Percentiles rank a stretch among this genome's conserved stretches.
phyloP scores from a whole-genome alignment of 2,329 filamentous ascomycete genomes.

The Scolecobasidium constrictum region DNA sequence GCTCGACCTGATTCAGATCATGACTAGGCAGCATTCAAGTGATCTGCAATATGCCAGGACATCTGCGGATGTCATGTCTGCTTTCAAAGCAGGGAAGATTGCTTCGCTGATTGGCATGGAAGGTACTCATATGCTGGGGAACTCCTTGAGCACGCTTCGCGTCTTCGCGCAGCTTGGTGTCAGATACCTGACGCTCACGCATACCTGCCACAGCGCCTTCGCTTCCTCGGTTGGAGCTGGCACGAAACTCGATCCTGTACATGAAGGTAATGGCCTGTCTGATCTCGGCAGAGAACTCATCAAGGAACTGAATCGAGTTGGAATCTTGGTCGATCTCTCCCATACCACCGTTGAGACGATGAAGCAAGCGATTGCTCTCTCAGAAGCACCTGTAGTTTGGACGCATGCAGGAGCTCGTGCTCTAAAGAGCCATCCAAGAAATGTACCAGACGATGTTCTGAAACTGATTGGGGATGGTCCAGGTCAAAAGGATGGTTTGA shows the following conservation, averaged over 20 bases:
- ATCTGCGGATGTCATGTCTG: slow-evolving; percentile 7
- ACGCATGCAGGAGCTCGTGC: slow-evolving; percentile 4
- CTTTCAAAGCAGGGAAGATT: slow-evolving; percentile 9
- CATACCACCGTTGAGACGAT: slow-evolving; percentile 7
- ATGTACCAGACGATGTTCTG: slow-evolving; percentile 17
- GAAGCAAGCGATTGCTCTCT: slow-evolving; percentile 3
- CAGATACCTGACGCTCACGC: slow-evolving; percentile 11
- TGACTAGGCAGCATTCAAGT: slow-evolving; percentile 8
- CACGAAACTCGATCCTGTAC: not conserved
- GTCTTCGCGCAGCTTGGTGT: slow-evolving; percentile 11
- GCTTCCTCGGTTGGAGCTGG: slow-evolving; percentile 8
- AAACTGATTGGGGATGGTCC: no score
- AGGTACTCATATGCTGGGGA: slow-evolving; percentile 12
- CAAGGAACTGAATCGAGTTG: slow-evolving; percentile 6
- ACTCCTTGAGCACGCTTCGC: slow-evolving; percentile 8
- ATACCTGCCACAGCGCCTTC: slow-evolving; percentile 10
- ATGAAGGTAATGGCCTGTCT: slow-evolving; percentile 8
- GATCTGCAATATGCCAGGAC: slow-evolving; percentile 4
- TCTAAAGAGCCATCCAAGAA: slow-evolving; percentile 10
- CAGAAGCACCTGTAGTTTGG: slow-evolving; percentile 9
- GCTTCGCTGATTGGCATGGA: slow-evolving; percentile 11
- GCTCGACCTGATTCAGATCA: slow-evolving; percentile 12
- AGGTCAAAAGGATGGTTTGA: slow-evolving; percentile 15
- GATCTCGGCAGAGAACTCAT: not conserved
- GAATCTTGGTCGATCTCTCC: slow-evolving; percentile 10